These are phyloP conservation scores for Acanthochlamys bracteata DNA, from an alignment of 106 monocot genomes.

Conservation along the genomic window DNA sequence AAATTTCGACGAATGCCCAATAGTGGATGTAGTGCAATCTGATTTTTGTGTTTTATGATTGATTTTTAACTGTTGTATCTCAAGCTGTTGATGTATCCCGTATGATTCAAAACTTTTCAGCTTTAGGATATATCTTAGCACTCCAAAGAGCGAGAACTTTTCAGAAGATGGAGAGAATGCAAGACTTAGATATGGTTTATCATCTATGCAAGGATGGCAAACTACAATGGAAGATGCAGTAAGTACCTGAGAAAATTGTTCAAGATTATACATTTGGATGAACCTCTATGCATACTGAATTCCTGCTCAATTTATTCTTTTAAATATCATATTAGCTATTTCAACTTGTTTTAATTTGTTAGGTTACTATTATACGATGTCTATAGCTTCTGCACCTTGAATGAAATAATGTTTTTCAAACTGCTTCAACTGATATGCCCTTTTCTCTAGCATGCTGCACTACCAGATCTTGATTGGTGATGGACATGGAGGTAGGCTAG, in stretches of 20 bases:
- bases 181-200: conserved; percentile 42
- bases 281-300: background rate
- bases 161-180: conserved; percentile 70
- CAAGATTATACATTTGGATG: background rate
- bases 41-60: too few relatives aligned
- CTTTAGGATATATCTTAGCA: conserved; percentile 52
- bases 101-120: background rate
- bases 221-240: conserved; percentile 77
- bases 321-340: too few relatives aligned
- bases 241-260: conserved; percentile 10
- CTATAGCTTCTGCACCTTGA: background rate
- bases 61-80: background rate
- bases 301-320: background rate
- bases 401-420: background rate
- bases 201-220: conserved; percentile 84
- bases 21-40: too few relatives aligned
- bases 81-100: background rate
- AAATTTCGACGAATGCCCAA: too few relatives aligned
- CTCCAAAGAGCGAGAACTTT: conserved; percentile 66
- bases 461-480: conserved; percentile 64
- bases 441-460: conserved; percentile 45
- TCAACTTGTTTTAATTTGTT: too few relatives aligned
- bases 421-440: background rate
- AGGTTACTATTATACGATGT: too few relatives aligned
- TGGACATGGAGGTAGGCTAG: conserved; percentile 72